Evolutionary conservation across 257 asterid genomes (phyloP), one percentile per base, ranked within the genome.

Genomic region (Rhazya stricta): DNA sequence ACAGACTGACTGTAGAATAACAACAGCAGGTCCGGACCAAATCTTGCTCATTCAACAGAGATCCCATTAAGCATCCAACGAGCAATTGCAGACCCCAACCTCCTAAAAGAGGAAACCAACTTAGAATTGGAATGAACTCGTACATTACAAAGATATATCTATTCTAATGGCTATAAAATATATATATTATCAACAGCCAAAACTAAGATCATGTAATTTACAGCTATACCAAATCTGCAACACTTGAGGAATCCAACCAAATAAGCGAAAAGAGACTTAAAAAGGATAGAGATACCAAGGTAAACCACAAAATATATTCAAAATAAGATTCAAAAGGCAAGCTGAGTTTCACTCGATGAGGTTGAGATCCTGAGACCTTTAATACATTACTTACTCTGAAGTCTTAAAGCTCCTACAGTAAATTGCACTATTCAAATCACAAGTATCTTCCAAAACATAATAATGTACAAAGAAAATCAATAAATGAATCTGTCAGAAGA

Each of bases 11-110:
- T 27, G 90, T 76, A 30, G 90, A 63, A 82, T 82, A 77, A 92
- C 68, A 37, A 76, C 73, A 50, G 89, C 88, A 79, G 89, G 83
- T 83, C 88, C 88, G 84, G 90, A 96, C 91, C 95, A 79, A 72
- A 83, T 88, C 88, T 88, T 90, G 69, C 87, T n/a, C n/a, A 90
- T 80, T 85, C 93, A 34, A 85, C 69, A 53, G 82, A 82, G 74
- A 88, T 86, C 71, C 82, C 85, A 36, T 83, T 77, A 76, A 94
- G 86, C 77, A 73, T 79, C 86, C 91, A 79, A 78, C 82, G 81
- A 76, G 95, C 90, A 79, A 94, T 87, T 77, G 86, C 86, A 83
- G 63, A 83, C 56, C 88, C 90, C 82, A 90, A 81, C 77, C 83
- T 84, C 92, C 98, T 94, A 81, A 70, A 79, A 71, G 45, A 69